These are phyloP conservation scores for Cladorrhinum samala DNA, from an alignment of 495 filamentous ascomycete species.

Conservation along the genomic window DNA sequence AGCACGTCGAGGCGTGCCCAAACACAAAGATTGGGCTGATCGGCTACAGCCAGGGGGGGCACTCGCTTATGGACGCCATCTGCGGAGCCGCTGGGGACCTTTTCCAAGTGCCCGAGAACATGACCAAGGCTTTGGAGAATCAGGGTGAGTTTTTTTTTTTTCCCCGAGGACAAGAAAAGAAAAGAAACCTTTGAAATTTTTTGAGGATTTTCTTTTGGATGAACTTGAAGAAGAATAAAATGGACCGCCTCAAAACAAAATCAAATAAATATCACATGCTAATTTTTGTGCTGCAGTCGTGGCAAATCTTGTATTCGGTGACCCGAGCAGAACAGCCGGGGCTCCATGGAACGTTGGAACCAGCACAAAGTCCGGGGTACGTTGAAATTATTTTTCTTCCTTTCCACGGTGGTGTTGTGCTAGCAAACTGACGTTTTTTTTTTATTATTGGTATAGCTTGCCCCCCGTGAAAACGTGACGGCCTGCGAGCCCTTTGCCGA, in stretches of 20 bases:
- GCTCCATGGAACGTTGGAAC: conserved; percentile 18
- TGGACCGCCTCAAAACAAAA: no score
- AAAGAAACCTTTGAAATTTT: not conserved
- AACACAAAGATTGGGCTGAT: conserved; percentile 23
- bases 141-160: not conserved
- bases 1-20: conserved; percentile 18
- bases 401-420: not conserved
- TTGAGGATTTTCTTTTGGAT: no score
- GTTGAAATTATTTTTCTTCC: not conserved
- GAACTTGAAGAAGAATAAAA: no score
- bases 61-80: conserved; percentile 8
- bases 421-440: no score
- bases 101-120: not conserved
- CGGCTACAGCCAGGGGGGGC: conserved; percentile 25
- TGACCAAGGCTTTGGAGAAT: not conserved
- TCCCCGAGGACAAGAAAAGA: no score
- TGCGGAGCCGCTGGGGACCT: not conserved
- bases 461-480: conserved; percentile 8
- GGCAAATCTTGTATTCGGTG: conserved; percentile 18
- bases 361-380: conserved; percentile 14
- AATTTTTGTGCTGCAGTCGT: conserved; percentile 11
- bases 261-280: not conserved
- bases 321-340: conserved; percentile 15
- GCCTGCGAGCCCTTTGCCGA: conserved; percentile 15
- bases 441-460: conserved; percentile 17